A percentile compares a stretch with the other conserved stretches of the same genome.
phyloP scores from a whole-genome alignment of 352 stramenopile species.

The Phytophthora pini region DNA sequence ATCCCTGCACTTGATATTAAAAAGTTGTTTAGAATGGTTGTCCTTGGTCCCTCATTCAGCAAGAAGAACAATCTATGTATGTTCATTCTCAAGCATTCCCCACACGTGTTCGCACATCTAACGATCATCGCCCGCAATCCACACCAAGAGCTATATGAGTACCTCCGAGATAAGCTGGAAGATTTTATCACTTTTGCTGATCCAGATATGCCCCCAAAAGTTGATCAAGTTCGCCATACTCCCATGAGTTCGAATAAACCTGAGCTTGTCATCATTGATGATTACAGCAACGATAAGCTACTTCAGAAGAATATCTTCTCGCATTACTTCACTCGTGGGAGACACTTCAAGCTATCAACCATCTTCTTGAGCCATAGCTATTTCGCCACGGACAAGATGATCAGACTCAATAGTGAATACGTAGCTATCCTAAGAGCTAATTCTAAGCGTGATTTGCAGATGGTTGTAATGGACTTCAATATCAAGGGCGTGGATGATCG shows the following conservation, averaged over 20 bases:
- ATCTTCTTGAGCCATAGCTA: conserved; percentile 16
- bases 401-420: no score
- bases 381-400: conserved; percentile 8
- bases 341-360: conserved; percentile 7
- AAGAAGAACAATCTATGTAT: conserved; percentile 10
- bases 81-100: conserved; percentile 16
- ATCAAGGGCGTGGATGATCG: conserved; percentile 14
- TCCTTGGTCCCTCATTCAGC: not conserved
- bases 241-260: conserved; percentile 13
- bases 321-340: conserved; percentile 1
- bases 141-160: conserved; percentile 6
- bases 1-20: conserved; percentile 6
- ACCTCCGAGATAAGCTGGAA: conserved; percentile 4
- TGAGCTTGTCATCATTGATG: conserved; percentile 27
- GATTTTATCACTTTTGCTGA: conserved; percentile 11
- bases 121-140: conserved; percentile 16
- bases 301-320: conserved; percentile 12
- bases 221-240: conserved; percentile 5
- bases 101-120: conserved; percentile 15
- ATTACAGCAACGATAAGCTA: conserved; percentile 18
- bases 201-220: not conserved
- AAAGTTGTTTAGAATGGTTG: conserved; percentile 7
- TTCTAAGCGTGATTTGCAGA: conserved; percentile 17
- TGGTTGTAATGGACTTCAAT: conserved; percentile 19
- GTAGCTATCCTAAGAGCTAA: conserved; percentile 22